Evolutionary conservation across 2,329 filamentous ascomycete genomes (phyloP), one percentile per base, ranked within the genome.

Genomic region (Exutisphaerella laricina): DNA sequence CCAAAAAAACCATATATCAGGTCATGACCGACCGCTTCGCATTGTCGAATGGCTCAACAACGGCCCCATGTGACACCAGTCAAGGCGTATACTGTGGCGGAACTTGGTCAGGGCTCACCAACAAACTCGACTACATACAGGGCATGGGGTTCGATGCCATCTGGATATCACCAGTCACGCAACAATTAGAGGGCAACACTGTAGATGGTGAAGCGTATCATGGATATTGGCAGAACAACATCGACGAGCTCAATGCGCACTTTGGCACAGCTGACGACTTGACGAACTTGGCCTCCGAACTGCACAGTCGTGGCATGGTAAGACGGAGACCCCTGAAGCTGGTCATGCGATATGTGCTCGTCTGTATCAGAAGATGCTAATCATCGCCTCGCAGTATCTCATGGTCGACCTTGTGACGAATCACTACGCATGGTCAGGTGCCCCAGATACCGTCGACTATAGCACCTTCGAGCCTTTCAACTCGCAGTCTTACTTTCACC

Each of bases 51-150:
- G 61, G 61, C 41, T 66, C 62, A 36, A 67, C 64, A 3, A 66
- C 61, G 3, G 62, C 65, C 5, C 37, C 57, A 8, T 70, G 67
- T 45, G 57, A 66, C 39, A 61, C 61, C 7, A 48, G 36, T 3
- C 46, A 56, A n/a, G 44, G 57, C 2, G 42, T 59, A 18, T 82
- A 80, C 60, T 83, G 80, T 51, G 78, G 78, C 29, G 80, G 80
- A 12, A 78, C 74, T 1, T 84, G 75, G 56, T 61, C 67, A 39
- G 80, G 80, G 5, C 68, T 83, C 21, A 69, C 73, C 51, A 70
- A 74, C 46, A 70, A 77, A 48, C 70, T 82, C 29, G 78, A 81
- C 59, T 82, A 82, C 58, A 81, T 82, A 58, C 69, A 77, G 55
- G 70, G 70, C 33, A 54, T 57, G 75, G 57, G 53, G 23, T 59